Conservation (phyloP, 345 rosid species). For the Gossypium sturtianum region DNA sequence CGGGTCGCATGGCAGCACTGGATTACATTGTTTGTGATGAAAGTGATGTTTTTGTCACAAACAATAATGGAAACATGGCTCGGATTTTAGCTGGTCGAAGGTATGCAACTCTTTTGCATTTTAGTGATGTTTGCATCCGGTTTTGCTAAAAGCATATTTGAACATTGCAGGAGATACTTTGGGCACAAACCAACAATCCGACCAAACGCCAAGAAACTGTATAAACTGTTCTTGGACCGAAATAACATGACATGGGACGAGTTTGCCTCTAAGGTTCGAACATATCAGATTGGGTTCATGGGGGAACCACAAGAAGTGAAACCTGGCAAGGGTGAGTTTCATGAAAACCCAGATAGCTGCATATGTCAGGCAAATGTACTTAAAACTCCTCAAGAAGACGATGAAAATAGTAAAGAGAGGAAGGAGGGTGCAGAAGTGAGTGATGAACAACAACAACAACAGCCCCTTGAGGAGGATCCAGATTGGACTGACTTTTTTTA, state of each 20-base stretch:
- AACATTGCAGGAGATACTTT: constrained; percentile 64
- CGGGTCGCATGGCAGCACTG: constrained; percentile 93
- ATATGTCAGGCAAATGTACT: constrained; percentile 41
- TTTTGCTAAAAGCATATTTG: neutral
- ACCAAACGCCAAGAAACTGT: constrained; percentile 78
- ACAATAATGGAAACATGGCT: constrained; percentile 98
- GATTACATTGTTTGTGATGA: constrained; percentile 91
- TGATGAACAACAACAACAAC: constrained; percentile 34
- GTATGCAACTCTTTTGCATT: constrained; percentile 25
- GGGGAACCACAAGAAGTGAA: constrained; percentile 68
- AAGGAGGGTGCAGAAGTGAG: constrained; percentile 6
- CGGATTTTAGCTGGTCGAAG: constrained; percentile 90
- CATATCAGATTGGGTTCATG: constrained; percentile 72
- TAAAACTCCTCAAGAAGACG: neutral
- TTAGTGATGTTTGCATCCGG: neutral
- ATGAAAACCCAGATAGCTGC: constrained; percentile 82
- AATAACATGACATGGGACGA: constrained; percentile 80
- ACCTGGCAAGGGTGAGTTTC: constrained; percentile 71
- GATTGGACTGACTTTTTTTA: constrained; percentile 40
- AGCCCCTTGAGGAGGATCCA: constrained; percentile 38
- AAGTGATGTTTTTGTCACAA: constrained; percentile 85
- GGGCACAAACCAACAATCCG: constrained; percentile 89
- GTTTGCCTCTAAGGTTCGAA: constrained; percentile 53
- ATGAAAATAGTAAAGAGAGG: neutral
- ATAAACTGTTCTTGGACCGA: constrained; percentile 52